Conservation (phyloP, 495 filamentous ascomycete genomes). For the Neurospora discreta region DNA sequence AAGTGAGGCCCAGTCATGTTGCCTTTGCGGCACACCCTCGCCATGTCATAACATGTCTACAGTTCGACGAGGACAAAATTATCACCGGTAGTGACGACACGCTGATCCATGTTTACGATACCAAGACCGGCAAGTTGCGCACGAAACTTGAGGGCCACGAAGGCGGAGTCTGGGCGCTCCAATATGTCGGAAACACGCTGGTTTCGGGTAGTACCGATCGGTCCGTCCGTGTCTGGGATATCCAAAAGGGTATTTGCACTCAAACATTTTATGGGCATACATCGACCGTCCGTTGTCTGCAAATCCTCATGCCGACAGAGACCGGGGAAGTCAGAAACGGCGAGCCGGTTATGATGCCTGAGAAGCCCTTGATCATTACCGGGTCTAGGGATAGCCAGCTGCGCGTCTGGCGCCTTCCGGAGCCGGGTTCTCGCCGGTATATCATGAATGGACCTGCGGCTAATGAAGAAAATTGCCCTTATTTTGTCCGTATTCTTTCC, state of each 20-base stretch:
- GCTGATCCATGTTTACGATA: slow-evolving; percentile 97
- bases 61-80: slow-evolving; percentile 97
- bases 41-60: slow-evolving; percentile 94
- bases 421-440: slow-evolving; percentile 59
- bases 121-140: slow-evolving; percentile 78
- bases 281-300: slow-evolving; percentile 89
- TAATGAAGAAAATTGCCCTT: slow-evolving; percentile 80
- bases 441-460: slow-evolving; percentile 63
- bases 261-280: slow-evolving; percentile 97
- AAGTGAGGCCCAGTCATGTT: slow-evolving; percentile 81
- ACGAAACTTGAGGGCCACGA: slow-evolving; percentile 85
- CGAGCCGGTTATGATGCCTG: slow-evolving; percentile 76
- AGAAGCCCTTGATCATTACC: slow-evolving; percentile 90
- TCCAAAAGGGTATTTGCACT: slow-evolving; percentile 77
- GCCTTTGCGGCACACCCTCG: slow-evolving; percentile 92
- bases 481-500: slow-evolving; percentile 76
- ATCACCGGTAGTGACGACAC: slow-evolving; percentile 96
- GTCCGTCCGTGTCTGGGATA: slow-evolving; percentile 96
- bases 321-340: slow-evolving; percentile 63
- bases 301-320: slow-evolving; percentile 81
- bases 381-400: slow-evolving; percentile 92
- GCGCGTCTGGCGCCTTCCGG: slow-evolving; percentile 92
- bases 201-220: slow-evolving; percentile 96
- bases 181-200: slow-evolving; percentile 88
- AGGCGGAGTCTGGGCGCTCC: slow-evolving; percentile 94